Percentiles rank a stretch among this genome's conserved stretches.
These are phyloP conservation scores for Dalbergia cultrata DNA, from an alignment of 306 rosid species.

Conservation along the genomic window DNA sequence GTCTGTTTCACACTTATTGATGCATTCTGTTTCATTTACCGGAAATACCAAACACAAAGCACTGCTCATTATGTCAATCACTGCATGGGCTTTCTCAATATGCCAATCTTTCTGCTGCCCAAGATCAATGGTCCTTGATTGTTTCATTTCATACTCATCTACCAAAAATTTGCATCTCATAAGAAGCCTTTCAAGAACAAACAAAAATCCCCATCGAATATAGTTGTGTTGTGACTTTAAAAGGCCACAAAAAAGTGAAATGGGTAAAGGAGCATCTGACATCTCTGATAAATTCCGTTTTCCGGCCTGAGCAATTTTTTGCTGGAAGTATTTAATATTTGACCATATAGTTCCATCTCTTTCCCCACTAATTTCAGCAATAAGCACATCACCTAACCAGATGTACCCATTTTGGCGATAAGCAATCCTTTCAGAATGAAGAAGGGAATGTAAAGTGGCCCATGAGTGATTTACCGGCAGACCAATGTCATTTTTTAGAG, in stretches of 20 bases:
- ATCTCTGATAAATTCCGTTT: constrained; percentile 68
- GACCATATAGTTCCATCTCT: constrained; percentile 73
- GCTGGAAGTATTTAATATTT: constrained; percentile 76
- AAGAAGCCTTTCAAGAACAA: constrained; percentile 93
- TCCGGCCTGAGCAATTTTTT: constrained; percentile 75
- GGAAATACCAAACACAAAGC: constrained; percentile 84
- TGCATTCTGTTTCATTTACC: constrained; percentile 65
- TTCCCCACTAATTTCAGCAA: constrained; percentile 85
- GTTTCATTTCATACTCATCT: constrained; percentile 82
- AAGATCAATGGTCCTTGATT: constrained; percentile 55
- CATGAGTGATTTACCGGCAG: constrained; percentile 78
- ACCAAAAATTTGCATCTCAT: constrained; percentile 95
- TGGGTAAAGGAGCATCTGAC: constrained; percentile 78
- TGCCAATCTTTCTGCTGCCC: constrained; percentile 66
- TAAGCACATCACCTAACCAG: constrained; percentile 97
- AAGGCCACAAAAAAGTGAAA: constrained; percentile 91
- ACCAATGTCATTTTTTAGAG: constrained; percentile 70
- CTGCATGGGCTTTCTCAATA: constrained; percentile 93
- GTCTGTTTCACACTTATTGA: constrained; percentile 51
- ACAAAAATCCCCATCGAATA: constrained; percentile 96
- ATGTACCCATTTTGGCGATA: constrained; percentile 87
- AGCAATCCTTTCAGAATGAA: constrained; percentile 88
- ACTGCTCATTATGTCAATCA: constrained; percentile 92
- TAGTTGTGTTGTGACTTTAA: constrained; percentile 77
- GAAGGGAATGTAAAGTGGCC: constrained; percentile 94